These are phyloP conservation scores for Debaryomyces sp. DNA, from an alignment of 1,139 yeast species.

Conservation along the genomic window DNA sequence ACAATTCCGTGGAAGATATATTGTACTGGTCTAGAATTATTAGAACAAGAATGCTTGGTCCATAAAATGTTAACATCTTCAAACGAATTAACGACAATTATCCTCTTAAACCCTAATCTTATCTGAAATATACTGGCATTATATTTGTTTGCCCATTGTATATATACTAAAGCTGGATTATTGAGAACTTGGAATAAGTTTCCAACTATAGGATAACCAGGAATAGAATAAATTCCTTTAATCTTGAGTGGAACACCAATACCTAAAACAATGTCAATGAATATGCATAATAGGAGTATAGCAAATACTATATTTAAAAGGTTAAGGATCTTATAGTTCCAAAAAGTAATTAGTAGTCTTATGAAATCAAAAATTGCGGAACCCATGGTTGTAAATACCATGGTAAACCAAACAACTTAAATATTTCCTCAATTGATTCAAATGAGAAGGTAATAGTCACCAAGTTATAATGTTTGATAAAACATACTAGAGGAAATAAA, in stretches of 20 bases:
- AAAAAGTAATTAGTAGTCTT: conserved; percentile 7
- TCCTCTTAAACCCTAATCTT: conserved; percentile 56
- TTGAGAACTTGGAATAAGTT: conserved; percentile 48
- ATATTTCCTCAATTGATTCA: neutral
- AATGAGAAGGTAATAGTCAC: neutral
- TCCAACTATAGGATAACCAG: conserved; percentile 58
- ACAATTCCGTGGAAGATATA: conserved; percentile 71
- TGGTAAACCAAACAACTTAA: conserved; percentile 4
- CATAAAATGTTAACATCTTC: conserved; percentile 57
- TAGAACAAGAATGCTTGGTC: conserved; percentile 53
- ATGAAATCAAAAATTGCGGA: conserved; percentile 4
- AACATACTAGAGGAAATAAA: neutral
- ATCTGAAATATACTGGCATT: conserved; percentile 59
- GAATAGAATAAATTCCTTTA: conserved; percentile 41
- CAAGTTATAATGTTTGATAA: neutral
- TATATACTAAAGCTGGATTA: conserved; percentile 56
- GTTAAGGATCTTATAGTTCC: conserved; percentile 6
- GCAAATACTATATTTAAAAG: neutral
- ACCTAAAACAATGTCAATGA: conserved; percentile 19
- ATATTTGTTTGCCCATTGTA: conserved; percentile 48
- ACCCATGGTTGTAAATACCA: conserved; percentile 6
- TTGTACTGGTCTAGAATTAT: conserved; percentile 67
- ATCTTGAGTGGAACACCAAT: conserved; percentile 28
- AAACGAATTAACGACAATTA: conserved; percentile 67
- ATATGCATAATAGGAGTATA: conserved; percentile 7